These are phyloP conservation scores for Exserohilum rostratum DNA, from an alignment of 2,329 filamentous ascomycete genomes.

Conservation along the genomic window DNA sequence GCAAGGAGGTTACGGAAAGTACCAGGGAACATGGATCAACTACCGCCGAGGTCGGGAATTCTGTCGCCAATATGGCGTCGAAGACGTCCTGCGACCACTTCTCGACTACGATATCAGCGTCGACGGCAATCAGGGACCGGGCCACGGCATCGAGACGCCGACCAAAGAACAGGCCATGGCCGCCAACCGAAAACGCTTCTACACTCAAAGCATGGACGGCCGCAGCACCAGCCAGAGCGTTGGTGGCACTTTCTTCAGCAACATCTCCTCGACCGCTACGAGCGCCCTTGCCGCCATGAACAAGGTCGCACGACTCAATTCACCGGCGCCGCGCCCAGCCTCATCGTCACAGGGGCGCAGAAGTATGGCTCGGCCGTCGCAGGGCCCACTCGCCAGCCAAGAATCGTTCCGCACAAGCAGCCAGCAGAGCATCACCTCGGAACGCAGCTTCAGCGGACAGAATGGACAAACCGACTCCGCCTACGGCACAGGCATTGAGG, in stretches of 20 bases:
- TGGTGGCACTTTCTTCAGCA: constrained; percentile 93
- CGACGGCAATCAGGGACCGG: constrained; percentile 72
- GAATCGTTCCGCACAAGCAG: constrained; percentile 73
- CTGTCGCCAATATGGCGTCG: constrained; percentile 78
- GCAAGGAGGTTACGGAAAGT: constrained; percentile 97
- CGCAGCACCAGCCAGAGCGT: constrained; percentile 66
- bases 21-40: constrained; percentile 98
- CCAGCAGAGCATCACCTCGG: constrained; percentile 78
- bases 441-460: constrained; percentile 69
- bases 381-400: constrained; percentile 67
- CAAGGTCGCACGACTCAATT: constrained; percentile 88
- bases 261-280: constrained; percentile 90
- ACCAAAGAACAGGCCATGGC: constrained; percentile 99
- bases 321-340: constrained; percentile 69
- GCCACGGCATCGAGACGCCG: constrained; percentile 84
- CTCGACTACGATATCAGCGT: constrained; percentile 81
- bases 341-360: constrained; percentile 70
- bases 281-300: constrained; percentile 95
- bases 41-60: constrained; percentile 92
- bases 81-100: constrained; percentile 75
- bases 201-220: constrained; percentile 75
- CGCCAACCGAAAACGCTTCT: constrained; percentile 85
- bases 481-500: constrained; percentile 64
- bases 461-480: constrained; percentile 65
- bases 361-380: constrained; percentile 73